Conservation (phyloP, 2,329 filamentous ascomycete species). For the Pseudocercospora ulei region DNA sequence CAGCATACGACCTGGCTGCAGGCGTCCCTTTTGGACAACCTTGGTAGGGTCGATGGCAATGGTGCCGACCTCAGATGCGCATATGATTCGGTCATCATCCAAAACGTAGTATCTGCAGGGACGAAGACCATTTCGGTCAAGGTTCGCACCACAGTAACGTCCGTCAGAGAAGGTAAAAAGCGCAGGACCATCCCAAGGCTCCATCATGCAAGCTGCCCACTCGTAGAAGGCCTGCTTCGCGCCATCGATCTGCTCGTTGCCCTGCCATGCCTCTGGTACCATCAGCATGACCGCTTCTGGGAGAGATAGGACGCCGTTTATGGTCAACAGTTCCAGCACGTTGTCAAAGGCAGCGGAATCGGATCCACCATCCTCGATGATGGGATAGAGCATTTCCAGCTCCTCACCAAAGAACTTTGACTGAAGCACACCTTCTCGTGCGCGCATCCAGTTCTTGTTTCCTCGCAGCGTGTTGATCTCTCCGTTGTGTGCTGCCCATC, state of each 20-base stretch:
- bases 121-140: slow-evolving; percentile 88
- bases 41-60: slow-evolving; percentile 83
- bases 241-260: slow-evolving; percentile 81
- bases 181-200: slow-evolving; percentile 94
- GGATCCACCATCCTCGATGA: slow-evolving; percentile 92
- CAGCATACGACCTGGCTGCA: slow-evolving; percentile 92
- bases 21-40: slow-evolving; percentile 81
- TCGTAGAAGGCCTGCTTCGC: slow-evolving; percentile 97
- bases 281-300: slow-evolving; percentile 97
- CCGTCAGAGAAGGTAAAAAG: slow-evolving; percentile 96
- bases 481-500: slow-evolving; percentile 97
- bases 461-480: slow-evolving; percentile 96
- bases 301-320: slow-evolving; percentile 89
- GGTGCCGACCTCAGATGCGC: slow-evolving; percentile 90
- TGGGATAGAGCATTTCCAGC: slow-evolving; percentile 79
- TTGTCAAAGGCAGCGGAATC: slow-evolving; percentile 97
- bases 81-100: slow-evolving; percentile 93
- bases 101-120: slow-evolving; percentile 96
- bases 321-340: slow-evolving; percentile 82
- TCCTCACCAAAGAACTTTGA: slow-evolving; percentile 89
- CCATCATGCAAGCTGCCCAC: slow-evolving; percentile 98
- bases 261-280: slow-evolving; percentile 97
- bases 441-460: slow-evolving; percentile 99
- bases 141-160: slow-evolving; percentile 90
- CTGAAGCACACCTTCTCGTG: slow-evolving; percentile 86